These are phyloP conservation scores for Galerina marginata DNA, from an alignment of 768 basidiomycete genomes.

Conservation along the genomic window DNA sequence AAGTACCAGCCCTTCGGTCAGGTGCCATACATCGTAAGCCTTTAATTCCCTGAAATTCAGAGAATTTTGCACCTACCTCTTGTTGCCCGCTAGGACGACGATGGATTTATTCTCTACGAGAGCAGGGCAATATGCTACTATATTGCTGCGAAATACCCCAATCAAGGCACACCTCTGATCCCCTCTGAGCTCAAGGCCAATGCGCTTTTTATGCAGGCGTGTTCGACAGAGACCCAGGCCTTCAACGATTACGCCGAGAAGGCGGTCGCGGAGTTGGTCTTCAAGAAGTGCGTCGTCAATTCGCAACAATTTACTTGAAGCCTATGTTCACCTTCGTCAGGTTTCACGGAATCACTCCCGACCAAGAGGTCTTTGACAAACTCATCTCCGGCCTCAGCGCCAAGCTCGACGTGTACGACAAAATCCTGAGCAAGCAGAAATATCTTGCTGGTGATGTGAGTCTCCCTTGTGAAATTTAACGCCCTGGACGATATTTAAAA, in stretches of 20 bases:
- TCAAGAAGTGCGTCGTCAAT: conserved; percentile 41
- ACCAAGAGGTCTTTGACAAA: conserved; percentile 33
- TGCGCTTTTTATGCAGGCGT: conserved; percentile 52
- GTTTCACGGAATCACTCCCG: conserved; percentile 18
- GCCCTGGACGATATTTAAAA: background rate
- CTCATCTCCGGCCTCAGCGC: conserved; percentile 33
- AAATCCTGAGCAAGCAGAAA: conserved; percentile 55
- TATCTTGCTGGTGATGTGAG: conserved; percentile 63
- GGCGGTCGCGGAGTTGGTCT: conserved; percentile 53
- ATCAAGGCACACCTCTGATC: conserved; percentile 55
- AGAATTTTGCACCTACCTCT: background rate
- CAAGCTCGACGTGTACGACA: conserved; percentile 58
- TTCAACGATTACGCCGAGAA: conserved; percentile 49
- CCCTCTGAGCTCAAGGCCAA: conserved; percentile 50
- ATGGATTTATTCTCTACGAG: conserved; percentile 67
- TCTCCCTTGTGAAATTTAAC: background rate
- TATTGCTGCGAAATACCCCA: conserved; percentile 56
- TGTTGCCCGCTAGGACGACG: conserved; percentile 49
- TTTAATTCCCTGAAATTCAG: background rate
- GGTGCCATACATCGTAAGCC: conserved; percentile 57
- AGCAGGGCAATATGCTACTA: conserved; percentile 68
- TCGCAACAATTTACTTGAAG: background rate
- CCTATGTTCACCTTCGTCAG: background rate
- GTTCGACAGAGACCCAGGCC: conserved; percentile 55
- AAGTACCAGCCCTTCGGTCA: conserved; percentile 70